A percentile compares a stretch with the other conserved stretches of the same genome.
Conservation (phyloP, 257 asterid species). For the Jacaranda copaia region DNA sequence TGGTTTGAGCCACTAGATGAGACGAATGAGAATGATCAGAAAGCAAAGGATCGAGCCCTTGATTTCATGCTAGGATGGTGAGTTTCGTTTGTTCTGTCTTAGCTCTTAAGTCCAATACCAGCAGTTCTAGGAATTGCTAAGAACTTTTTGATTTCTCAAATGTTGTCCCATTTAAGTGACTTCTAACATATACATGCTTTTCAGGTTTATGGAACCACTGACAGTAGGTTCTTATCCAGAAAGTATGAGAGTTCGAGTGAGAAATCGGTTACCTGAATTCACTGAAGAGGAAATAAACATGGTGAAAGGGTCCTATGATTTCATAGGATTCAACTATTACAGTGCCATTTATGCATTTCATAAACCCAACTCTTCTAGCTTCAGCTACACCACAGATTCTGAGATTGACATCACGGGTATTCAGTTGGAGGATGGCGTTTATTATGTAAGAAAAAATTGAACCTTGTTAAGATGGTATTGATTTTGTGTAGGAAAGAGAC, state of each 20-base stretch:
- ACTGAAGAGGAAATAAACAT: slow-evolving; percentile 30
- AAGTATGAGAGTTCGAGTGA: slow-evolving; percentile 44
- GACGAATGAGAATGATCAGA: slow-evolving; percentile 31
- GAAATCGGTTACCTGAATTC: slow-evolving; percentile 49
- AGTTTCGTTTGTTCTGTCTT: background rate
- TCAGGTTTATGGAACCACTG: slow-evolving; percentile 55
- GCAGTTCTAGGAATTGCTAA: no score
- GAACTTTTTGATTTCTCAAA: no score
- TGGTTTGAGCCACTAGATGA: slow-evolving; percentile 52
- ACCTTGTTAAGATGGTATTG: background rate
- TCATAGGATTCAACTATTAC: slow-evolving; percentile 56
- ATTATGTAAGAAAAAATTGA: background rate
- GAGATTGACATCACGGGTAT: slow-evolving; percentile 45
- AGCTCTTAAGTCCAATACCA: no score
- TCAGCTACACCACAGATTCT: slow-evolving; percentile 46
- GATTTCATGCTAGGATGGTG: slow-evolving; percentile 81
- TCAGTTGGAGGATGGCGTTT: background rate
- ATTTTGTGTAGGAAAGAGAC: slow-evolving; percentile 34
- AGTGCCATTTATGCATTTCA: slow-evolving; percentile 50
- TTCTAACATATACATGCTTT: background rate
- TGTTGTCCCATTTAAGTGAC: background rate
- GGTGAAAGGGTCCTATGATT: slow-evolving; percentile 54
- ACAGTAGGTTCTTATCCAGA: slow-evolving; percentile 51
- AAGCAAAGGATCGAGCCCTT: slow-evolving; percentile 55
- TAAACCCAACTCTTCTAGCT: slow-evolving; percentile 44